Evolutionary conservation across 2,329 filamentous ascomycete genomes (phyloP), one percentile per base, ranked within the genome.

Genomic region (Helminthosporium solani): DNA sequence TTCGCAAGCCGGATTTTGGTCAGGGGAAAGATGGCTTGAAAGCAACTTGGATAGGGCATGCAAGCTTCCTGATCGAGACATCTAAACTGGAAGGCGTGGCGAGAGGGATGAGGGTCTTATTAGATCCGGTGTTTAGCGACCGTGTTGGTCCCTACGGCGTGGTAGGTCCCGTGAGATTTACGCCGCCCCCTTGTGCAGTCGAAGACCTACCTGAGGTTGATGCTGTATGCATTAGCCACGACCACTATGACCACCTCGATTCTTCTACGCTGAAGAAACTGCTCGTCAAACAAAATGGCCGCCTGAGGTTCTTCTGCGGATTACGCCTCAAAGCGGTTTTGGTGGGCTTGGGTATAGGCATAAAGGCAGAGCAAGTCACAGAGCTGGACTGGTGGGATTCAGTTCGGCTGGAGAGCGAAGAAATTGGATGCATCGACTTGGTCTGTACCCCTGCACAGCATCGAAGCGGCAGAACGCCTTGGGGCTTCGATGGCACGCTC

Each of bases 181-280:
- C 74, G 12, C 76, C 74, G 2, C 68, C 76, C 3, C 79, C 79
- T 1, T 81, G 78, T 55, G 53, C 58, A 0, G 54, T 79, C 2
- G 66, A 74, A 2, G 76, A 79, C 15, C 56, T 81, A 2, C 78
- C 79, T 0, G 70, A 76, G 2, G 64, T 81, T 8, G 78, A 82
- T 44, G 58, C 76, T 2, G 70, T 82, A 2, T 64, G 73, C 46
- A 78, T 82, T 38, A 78, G 73, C 43, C 79, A 82, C 58, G 78
- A 80, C 52, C 79, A 82, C 55, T 81, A 80, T 53, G 78, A 82
- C 52, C 79, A 82, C 48, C 67, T 81, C 40, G 77, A 81, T 49
- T 61, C 69, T 4, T 64, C 70, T 15, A 76, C 75, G 0, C 60
- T 82, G 31, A 67, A 57, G 46, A 59, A 67, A 19, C 53, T 77